These are phyloP conservation scores for Chaetomium sp. DNA, from an alignment of 2,329 filamentous ascomycete species.

Conservation along the genomic window DNA sequence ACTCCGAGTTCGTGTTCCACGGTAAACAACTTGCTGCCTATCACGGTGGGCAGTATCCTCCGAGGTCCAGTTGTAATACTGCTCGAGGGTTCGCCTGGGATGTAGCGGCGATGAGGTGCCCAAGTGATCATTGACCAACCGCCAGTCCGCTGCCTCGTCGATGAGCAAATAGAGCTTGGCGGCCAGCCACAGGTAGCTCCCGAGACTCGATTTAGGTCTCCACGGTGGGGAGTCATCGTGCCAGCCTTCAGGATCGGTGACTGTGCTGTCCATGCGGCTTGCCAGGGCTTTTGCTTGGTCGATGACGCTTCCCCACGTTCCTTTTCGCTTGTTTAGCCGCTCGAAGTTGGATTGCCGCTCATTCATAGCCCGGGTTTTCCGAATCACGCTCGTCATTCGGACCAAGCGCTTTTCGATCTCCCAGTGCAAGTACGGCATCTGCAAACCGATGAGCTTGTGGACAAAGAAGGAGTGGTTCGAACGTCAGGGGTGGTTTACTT, in stretches of 20 bases:
- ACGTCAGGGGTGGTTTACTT: neutral
- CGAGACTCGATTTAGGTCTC: conserved; percentile 28
- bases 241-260: conserved; percentile 21
- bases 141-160: conserved; percentile 34
- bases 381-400: conserved; percentile 32
- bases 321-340: conserved; percentile 29
- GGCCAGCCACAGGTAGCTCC: conserved; percentile 31
- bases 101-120: conserved; percentile 37
- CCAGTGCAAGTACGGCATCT: conserved; percentile 34
- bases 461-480: neutral
- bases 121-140: conserved; percentile 34
- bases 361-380: conserved; percentile 27
- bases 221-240: conserved; percentile 27
- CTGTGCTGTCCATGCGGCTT: conserved; percentile 26
- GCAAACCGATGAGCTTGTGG: neutral
- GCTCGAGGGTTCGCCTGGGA: conserved; percentile 42
- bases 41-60: conserved; percentile 41
- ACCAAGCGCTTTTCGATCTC: conserved; percentile 33
- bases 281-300: conserved; percentile 26
- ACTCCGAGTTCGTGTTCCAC: conserved; percentile 29
- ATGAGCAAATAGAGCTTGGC: conserved; percentile 33
- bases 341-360: conserved; percentile 28
- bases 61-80: conserved; percentile 44
- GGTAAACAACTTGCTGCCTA: conserved; percentile 37
- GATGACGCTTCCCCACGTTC: conserved; percentile 32